These are phyloP conservation scores for Carex littledalei DNA, from an alignment of 176 grass and related monocot species.

Conservation along the genomic window DNA sequence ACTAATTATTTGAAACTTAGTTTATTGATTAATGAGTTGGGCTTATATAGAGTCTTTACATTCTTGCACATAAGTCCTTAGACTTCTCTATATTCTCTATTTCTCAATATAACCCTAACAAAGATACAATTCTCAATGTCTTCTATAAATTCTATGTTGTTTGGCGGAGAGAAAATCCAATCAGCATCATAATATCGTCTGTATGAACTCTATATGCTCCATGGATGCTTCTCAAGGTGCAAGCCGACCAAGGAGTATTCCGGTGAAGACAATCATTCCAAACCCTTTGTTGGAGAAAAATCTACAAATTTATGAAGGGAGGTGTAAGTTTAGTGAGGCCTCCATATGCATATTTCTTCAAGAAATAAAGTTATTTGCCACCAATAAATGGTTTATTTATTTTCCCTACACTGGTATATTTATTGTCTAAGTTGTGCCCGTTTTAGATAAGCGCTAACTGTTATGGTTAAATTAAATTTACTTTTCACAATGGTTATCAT, in stretches of 20 bases:
- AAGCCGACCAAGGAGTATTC: conserved; percentile 39
- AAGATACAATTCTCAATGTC: no score
- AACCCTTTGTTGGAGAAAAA: conserved; percentile 51
- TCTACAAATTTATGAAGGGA: neutral
- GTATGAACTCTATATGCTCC: neutral
- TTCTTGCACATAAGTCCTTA: no score
- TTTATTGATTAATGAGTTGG: no score
- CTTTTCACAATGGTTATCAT: neutral
- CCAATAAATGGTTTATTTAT: no score
- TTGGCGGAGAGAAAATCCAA: neutral
- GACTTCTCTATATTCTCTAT: no score
- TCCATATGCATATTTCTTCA: no score
- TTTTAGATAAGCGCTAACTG: neutral
- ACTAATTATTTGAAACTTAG: no score
- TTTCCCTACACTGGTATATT: no score
- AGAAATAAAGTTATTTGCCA: no score
- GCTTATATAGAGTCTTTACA: no score
- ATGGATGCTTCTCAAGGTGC: conserved; percentile 17
- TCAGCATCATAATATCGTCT: neutral
- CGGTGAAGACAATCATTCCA: conserved; percentile 32
- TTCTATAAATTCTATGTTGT: neutral
- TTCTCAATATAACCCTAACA: no score
- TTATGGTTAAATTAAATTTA: neutral
- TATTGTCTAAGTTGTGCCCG: neutral
- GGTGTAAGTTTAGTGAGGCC: neutral